These are phyloP conservation scores for Chytriomyces sp. DNA, from an alignment of 192 early-diverging fungal genomes.

Conservation along the genomic window DNA sequence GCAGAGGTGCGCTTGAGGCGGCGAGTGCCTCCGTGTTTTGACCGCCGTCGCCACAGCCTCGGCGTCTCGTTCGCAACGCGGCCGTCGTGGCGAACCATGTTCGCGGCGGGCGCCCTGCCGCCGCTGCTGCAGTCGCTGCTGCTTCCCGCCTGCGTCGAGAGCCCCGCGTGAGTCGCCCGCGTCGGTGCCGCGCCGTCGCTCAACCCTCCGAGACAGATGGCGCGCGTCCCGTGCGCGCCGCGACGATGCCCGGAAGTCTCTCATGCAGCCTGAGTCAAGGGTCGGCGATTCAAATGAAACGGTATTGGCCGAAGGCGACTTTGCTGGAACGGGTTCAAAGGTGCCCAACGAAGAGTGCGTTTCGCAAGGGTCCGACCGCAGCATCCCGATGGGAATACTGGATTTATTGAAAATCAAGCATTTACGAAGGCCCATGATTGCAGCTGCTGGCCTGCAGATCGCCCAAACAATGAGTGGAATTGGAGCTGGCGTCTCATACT, in stretches of 20 bases:
- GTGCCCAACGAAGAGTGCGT: conserved; percentile 52
- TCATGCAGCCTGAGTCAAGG: conserved; percentile 50
- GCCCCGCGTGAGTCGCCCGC: conserved; percentile 50
- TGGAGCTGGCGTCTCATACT: conserved; percentile 85
- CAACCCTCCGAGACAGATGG: conserved; percentile 46
- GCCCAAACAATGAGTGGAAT: conserved; percentile 88
- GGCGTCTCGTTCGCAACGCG: conserved; percentile 48
- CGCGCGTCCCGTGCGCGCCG: conserved; percentile 57
- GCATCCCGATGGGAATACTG: conserved; percentile 40
- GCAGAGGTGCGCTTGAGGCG: conserved; percentile 69
- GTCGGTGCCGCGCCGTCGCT: background rate
- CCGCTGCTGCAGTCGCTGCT: conserved; percentile 64
- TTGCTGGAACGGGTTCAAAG: too few species aligned
- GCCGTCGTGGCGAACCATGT: conserved; percentile 71
- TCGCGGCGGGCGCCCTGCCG: conserved; percentile 52
- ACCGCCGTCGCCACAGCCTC: conserved; percentile 25
- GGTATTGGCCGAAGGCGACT: too few species aligned
- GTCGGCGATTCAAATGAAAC: too few species aligned
- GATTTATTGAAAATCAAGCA: conserved; percentile 58
- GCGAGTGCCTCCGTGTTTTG: too few species aligned
- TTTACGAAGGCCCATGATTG: conserved; percentile 61
- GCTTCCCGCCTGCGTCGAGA: conserved; percentile 77
- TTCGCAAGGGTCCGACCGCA: conserved; percentile 58
- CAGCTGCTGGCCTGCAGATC: conserved; percentile 70
- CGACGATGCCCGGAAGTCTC: conserved; percentile 64